phyloP scores from a whole-genome alignment of 495 filamentous ascomycete species.

The Xylaria sp. region DNA sequence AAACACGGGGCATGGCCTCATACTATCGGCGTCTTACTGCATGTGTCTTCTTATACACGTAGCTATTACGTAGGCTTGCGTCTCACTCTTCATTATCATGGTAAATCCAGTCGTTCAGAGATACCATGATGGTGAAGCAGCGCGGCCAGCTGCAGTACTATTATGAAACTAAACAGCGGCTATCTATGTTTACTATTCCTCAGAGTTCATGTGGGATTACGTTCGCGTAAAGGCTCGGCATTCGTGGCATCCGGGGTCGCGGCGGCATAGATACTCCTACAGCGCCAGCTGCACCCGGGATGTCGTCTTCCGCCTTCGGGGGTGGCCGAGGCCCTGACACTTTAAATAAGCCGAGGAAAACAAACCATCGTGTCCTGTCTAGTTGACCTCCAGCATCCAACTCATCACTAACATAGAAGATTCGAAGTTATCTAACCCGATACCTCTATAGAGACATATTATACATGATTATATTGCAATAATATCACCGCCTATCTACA shows the following conservation, averaged over 20 bases:
- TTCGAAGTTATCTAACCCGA: not conserved
- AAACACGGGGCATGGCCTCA: slow-evolving; percentile 4
- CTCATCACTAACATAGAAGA: not conserved
- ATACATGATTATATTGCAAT: not conserved
- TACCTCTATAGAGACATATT: not conserved
- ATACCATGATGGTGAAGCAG: not conserved
- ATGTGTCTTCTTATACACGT: not conserved
- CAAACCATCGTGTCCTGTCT: not conserved
- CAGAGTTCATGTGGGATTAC: not conserved
- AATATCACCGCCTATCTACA: slow-evolving; percentile 22
- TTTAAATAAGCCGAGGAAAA: not conserved
- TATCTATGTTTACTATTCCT: not conserved
- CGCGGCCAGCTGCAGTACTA: not conserved
- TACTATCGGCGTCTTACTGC: not conserved
- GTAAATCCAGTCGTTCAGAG: not conserved
- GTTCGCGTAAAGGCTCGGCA: slow-evolving; percentile 1
- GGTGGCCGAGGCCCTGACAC: not conserved
- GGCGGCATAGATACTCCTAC: not conserved
- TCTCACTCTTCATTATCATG: not conserved
- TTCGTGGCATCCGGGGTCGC: not conserved
- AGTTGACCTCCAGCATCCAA: not conserved
- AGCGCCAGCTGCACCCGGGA: slow-evolving; percentile 3
- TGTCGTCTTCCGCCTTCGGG: not conserved
- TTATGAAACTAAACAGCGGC: not conserved
- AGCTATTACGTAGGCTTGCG: not conserved